Percentiles rank a stretch among this genome's conserved stretches.
These are phyloP conservation scores for Thermoascus crustaceus DNA, from an alignment of 2,329 filamentous ascomycete species.

Conservation along the genomic window DNA sequence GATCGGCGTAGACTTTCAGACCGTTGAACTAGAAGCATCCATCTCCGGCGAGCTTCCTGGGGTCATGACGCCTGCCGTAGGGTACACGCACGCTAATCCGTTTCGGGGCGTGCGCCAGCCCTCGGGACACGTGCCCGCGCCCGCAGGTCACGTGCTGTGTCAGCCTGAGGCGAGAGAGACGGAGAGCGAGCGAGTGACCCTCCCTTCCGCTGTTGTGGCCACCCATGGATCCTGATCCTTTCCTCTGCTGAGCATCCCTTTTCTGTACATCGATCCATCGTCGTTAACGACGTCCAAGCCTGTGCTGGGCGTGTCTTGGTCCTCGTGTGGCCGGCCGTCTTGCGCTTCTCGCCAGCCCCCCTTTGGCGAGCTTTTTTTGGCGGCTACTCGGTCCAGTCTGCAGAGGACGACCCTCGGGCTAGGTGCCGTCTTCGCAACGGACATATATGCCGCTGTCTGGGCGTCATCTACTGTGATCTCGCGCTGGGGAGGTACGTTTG, in stretches of 20 bases:
- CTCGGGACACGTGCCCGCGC: not conserved
- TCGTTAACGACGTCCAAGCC: constrained; percentile 3
- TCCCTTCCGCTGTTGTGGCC: constrained; percentile 1
- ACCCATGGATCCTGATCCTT: constrained; percentile 5
- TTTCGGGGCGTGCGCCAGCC: no score
- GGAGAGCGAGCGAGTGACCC: constrained; percentile 3
- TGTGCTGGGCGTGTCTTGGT: constrained; percentile 8
- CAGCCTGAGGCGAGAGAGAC: constrained; percentile 1
- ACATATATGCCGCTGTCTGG: not conserved
- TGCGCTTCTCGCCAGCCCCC: not conserved
- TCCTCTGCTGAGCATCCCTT: constrained; percentile 2
- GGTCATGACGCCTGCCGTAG: not conserved
- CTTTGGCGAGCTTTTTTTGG: constrained; percentile 1
- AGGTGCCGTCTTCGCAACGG: not conserved
- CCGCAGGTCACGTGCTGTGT: constrained; percentile 1
- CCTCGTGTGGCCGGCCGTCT: constrained; percentile 1
- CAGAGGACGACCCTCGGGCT: constrained; percentile 1
- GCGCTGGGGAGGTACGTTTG: not conserved
- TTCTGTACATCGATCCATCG: not conserved
- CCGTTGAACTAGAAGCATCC: constrained; percentile 1
- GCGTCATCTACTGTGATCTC: not conserved
- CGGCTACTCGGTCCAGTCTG: constrained; percentile 1
- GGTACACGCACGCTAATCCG: not conserved
- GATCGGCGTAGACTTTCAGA: not conserved
- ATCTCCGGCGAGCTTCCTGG: not conserved